Percentiles rank a stretch among this genome's conserved stretches.
These are phyloP conservation scores for Lasiosphaeria hispida DNA, from an alignment of 495 filamentous ascomycete species.

Conservation along the genomic window DNA sequence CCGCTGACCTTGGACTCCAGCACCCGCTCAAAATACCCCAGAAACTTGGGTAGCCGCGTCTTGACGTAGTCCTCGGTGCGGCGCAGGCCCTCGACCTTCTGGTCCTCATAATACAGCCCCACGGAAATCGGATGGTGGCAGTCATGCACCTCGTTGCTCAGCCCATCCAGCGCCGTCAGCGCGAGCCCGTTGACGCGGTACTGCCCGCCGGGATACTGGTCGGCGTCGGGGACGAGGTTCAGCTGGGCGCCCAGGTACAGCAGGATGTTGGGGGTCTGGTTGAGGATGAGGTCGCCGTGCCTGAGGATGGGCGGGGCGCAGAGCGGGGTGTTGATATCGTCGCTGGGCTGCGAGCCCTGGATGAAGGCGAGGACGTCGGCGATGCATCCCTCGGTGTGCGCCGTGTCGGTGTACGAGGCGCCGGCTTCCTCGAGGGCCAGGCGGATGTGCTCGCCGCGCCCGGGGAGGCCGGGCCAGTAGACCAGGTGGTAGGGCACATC, in stretches of 20 bases:
- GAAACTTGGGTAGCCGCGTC: slow-evolving; percentile 62
- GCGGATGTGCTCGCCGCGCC: slow-evolving; percentile 64
- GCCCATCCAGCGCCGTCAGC: slow-evolving; percentile 64
- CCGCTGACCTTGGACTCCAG: slow-evolving; percentile 53
- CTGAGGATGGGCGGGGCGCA: slow-evolving; percentile 60
- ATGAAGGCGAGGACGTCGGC: slow-evolving; percentile 37
- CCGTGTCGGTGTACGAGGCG: slow-evolving; percentile 59
- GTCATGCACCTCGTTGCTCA: slow-evolving; percentile 65
- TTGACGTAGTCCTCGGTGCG: slow-evolving; percentile 51
- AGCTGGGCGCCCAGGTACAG: slow-evolving; percentile 57
- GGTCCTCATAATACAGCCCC: slow-evolving; percentile 62
- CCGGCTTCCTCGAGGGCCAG: slow-evolving; percentile 61
- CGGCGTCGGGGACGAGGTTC: slow-evolving; percentile 44
- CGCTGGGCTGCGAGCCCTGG: slow-evolving; percentile 34
- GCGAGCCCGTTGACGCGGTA: slow-evolving; percentile 55
- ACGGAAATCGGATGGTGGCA: slow-evolving; percentile 62
- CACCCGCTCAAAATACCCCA: slow-evolving; percentile 63
- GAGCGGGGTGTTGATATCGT: slow-evolving; percentile 54
- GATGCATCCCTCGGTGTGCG: slow-evolving; percentile 38
- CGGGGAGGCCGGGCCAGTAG: slow-evolving; percentile 64
- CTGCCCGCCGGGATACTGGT: slow-evolving; percentile 42
- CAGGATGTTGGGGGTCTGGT: slow-evolving; percentile 64
- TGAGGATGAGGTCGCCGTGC: slow-evolving; percentile 56
- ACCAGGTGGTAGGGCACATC: slow-evolving; percentile 54
- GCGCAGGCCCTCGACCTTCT: slow-evolving; percentile 57